Conservation (phyloP, 257 asterid genomes). For the Cinchona pubescens region DNA sequence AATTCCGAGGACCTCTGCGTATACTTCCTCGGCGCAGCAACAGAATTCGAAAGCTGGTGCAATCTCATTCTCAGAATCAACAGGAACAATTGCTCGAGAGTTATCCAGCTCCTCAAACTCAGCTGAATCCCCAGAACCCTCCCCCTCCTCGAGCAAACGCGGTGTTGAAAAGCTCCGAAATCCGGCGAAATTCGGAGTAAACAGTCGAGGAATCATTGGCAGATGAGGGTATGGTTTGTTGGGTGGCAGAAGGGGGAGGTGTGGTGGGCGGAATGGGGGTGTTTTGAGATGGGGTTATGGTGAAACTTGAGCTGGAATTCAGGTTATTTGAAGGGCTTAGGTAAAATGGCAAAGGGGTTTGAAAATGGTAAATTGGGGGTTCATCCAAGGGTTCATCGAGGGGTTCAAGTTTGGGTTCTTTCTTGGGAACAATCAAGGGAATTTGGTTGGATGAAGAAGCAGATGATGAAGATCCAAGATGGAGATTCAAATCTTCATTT, state of each 20-base stretch:
- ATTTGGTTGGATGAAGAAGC: not conserved
- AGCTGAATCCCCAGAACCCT: conserved; percentile 13
- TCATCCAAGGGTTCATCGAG: conserved; percentile 37
- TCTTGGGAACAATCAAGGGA: conserved; percentile 29
- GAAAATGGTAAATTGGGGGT: conserved; percentile 8
- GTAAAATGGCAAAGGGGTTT: conserved; percentile 11
- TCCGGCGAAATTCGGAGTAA: conserved; percentile 48
- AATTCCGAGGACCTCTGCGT: conserved; percentile 64
- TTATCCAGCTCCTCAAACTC: conserved; percentile 29
- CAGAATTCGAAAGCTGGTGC: conserved; percentile 37
- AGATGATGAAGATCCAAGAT: conserved; percentile 21
- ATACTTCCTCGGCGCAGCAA: conserved; percentile 35
- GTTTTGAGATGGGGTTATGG: conserved; percentile 3
- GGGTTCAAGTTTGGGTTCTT: conserved; percentile 61
- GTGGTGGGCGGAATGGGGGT: conserved; percentile 14
- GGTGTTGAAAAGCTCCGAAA: conserved; percentile 46
- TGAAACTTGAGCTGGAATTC: conserved; percentile 13
- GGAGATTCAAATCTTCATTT: conserved; percentile 45
- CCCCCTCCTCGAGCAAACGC: conserved; percentile 31
- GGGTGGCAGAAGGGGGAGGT: conserved; percentile 6
- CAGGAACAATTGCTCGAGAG: conserved; percentile 49
- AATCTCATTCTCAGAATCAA: conserved; percentile 18
- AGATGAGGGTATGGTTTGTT: conserved; percentile 7
- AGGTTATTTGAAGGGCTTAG: not conserved
- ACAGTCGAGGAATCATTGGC: conserved; percentile 26